A percentile compares a stretch with the other conserved stretches of the same genome.
phyloP scores from a whole-genome alignment of 176 grass and related monocot species.

The Avena sativa region DNA sequence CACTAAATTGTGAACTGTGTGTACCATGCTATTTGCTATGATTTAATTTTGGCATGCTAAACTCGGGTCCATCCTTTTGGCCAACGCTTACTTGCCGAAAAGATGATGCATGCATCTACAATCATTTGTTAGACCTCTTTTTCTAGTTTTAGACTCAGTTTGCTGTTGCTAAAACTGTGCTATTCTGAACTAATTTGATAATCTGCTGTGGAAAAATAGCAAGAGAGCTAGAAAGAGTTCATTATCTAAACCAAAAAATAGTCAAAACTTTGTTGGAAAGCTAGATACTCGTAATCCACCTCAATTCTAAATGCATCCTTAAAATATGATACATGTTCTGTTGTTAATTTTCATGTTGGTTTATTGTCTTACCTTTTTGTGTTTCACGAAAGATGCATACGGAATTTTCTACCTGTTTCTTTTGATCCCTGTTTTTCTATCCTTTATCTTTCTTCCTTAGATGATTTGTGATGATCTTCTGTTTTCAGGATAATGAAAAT shows the following conservation, averaged over 20 bases:
- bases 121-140: slow-evolving; percentile 9
- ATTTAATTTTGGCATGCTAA: slow-evolving; percentile 31
- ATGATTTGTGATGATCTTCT: slow-evolving; percentile 29
- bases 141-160: slow-evolving; percentile 15
- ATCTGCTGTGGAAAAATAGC: slow-evolving; percentile 2
- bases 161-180: neutral
- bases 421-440: slow-evolving; percentile 22
- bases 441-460: neutral
- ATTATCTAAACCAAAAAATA: neutral
- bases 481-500: slow-evolving; percentile 67
- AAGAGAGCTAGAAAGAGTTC: neutral
- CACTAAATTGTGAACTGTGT: neutral
- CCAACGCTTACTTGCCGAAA: neutral
- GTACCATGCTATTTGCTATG: slow-evolving; percentile 10
- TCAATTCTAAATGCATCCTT: neutral
- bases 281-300: neutral
- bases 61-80: neutral
- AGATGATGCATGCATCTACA: slow-evolving; percentile 21
- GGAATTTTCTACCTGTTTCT: neutral
- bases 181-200: neutral
- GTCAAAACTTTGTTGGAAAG: neutral
- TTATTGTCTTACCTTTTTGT: slow-evolving; percentile 24
- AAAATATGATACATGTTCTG: slow-evolving; percentile 6
- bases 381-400: neutral
- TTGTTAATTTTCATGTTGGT: slow-evolving; percentile 21